Base-by-base conservation (phyloP, 345 rosid species). In the Psidium guajava region DNA sequence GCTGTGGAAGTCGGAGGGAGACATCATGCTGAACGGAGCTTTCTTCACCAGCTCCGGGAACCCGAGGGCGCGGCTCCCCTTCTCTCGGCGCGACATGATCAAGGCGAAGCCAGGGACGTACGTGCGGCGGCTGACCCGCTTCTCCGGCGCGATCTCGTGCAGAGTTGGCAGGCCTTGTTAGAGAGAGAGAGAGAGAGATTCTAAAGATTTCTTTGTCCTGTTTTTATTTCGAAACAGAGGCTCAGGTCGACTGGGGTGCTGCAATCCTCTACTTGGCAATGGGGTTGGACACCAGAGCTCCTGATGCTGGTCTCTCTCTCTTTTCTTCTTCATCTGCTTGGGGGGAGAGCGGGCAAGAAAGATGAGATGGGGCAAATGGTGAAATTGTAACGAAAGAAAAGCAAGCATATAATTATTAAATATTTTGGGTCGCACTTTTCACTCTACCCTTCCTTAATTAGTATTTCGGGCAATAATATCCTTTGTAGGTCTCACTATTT, bases 1-100 rank as follows among this genome's bases (percentile, higher is more conserved):
- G 93, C 84, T 86, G 44, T 91, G 93, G 93, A 88, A 53, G 32
- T 89, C 92, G 21, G 87, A 91, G 42, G 83, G 87, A 13, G 93
- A 91, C 82, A 24, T 89, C 28, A 69, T 91, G 91, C 75, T 91
- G 90, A 90, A 91, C 49, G 91, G 91, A 27, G 93, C 92, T 12
- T 87, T 73, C 85, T 90, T 91, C 54, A 55, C 64, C 32, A 44
- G 61, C 54, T 91, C 92, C 2, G 93, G 93, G 11, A 56, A 81
- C 21, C 86, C 80, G 32, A 27, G 3, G 0, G 84, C 82, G 11
- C 20, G 6, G 83, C 52, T 54, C 18, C 28, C 27, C 10, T 84
- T 77, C 88, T 81, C 91, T 51, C 83, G 40, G 83, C 22, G 13
- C 15, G 86, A 89, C 22, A 20, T 90, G 42, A 88, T 90, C 80